A percentile compares a stretch with the other conserved stretches of the same genome.
These are phyloP conservation scores for Cryptococcus wingfieldii DNA, from an alignment of 1,284 basidiomycete genomes.

Conservation along the genomic window DNA sequence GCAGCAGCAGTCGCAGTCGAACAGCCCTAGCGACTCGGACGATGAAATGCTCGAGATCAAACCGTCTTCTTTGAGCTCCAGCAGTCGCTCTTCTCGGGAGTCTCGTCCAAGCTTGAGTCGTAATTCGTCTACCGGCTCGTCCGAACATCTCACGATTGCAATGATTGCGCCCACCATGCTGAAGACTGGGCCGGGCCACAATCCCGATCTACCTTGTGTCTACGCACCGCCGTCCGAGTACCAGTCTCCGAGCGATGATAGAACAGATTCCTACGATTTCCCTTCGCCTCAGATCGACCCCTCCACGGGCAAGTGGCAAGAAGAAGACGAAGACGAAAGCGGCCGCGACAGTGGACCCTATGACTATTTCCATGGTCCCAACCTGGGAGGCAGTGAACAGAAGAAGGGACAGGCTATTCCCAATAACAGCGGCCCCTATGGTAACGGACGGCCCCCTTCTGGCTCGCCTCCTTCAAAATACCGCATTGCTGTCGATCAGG, in stretches of 20 bases:
- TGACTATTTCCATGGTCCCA: slow-evolving; percentile 62
- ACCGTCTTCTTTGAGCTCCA: slow-evolving; percentile 32
- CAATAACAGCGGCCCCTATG: neutral
- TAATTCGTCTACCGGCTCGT: slow-evolving; percentile 31
- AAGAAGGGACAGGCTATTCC: neutral
- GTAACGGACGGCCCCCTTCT: neutral
- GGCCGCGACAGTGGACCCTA: slow-evolving; percentile 45
- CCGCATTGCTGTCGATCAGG: neutral
- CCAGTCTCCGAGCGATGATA: slow-evolving; percentile 27
- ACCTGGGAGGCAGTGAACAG: slow-evolving; percentile 39
- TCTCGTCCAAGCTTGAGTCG: slow-evolving; percentile 33
- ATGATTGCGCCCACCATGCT: slow-evolving; percentile 90
- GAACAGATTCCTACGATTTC: slow-evolving; percentile 32
- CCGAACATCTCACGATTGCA: slow-evolving; percentile 77
- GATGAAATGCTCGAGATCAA: slow-evolving; percentile 65
- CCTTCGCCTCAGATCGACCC: slow-evolving; percentile 31
- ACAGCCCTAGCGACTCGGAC: slow-evolving; percentile 46
- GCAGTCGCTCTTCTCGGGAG: slow-evolving; percentile 28
- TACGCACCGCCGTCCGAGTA: slow-evolving; percentile 62
- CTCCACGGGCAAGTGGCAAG: slow-evolving; percentile 38
- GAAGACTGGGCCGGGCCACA: slow-evolving; percentile 60
- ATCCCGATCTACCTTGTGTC: slow-evolving; percentile 57
- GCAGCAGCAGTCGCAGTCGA: too few relatives aligned
- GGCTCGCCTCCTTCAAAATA: neutral
- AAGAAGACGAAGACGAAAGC: slow-evolving; percentile 53